Conservation (phyloP, 208 protist species). For the Trichomonas tenax region DNA sequence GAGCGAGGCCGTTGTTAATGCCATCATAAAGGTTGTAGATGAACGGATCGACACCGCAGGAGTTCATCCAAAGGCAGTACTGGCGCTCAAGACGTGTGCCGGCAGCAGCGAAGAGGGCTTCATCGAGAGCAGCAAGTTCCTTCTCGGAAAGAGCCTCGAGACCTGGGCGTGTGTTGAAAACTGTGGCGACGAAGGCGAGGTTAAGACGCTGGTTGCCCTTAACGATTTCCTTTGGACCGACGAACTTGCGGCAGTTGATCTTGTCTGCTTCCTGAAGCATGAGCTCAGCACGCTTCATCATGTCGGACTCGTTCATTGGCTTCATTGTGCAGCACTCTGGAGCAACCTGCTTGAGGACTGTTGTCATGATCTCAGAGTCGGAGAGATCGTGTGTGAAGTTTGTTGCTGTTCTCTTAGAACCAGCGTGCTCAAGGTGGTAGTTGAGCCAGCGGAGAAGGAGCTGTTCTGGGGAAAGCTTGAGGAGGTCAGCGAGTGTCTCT, state of each 20-base stretch:
- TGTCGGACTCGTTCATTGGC: constrained; percentile 33
- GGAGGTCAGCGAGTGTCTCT: constrained; percentile 43
- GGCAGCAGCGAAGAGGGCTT: neutral
- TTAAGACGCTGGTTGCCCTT: constrained; percentile 29
- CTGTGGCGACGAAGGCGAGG: constrained; percentile 41
- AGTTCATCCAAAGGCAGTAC: constrained; percentile 50
- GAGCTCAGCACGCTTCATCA: constrained; percentile 32
- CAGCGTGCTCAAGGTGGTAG: constrained; percentile 47
- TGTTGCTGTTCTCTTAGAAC: constrained; percentile 26
- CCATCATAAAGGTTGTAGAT: constrained; percentile 36
- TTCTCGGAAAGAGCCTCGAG: constrained; percentile 37
- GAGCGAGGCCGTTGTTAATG: constrained; percentile 29
- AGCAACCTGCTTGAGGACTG: constrained; percentile 44
- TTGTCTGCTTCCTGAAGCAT: constrained; percentile 39
- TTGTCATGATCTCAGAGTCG: constrained; percentile 37
- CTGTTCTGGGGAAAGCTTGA: constrained; percentile 46
- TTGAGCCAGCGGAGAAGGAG: constrained; percentile 52
- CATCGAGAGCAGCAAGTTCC: constrained; percentile 27
- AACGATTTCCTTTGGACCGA: constrained; percentile 18
- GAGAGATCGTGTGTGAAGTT: constrained; percentile 46
- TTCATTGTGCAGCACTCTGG: constrained; percentile 38
- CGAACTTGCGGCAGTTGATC: constrained; percentile 38
- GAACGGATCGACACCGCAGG: constrained; percentile 37
- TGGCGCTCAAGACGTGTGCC: constrained; percentile 42
- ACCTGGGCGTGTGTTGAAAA: constrained; percentile 49